Conservation (phyloP, 2,329 filamentous ascomycete genomes). For the Cucurbitaria berberidis region DNA sequence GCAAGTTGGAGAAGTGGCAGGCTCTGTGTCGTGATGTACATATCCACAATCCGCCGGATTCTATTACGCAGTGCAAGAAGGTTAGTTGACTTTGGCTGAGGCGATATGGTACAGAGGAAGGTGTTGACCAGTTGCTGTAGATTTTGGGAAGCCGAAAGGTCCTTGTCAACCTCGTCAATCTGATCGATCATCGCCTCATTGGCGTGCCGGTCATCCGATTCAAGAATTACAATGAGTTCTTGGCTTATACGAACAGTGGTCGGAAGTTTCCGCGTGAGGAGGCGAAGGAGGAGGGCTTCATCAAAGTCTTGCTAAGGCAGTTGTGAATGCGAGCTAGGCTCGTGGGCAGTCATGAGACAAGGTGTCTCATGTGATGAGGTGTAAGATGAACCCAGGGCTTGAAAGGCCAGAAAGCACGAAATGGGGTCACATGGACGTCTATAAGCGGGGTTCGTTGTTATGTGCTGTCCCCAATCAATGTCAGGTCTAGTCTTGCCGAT, state of each 20-base stretch:
- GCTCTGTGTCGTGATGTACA: slow-evolving; percentile 23
- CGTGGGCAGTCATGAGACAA: not conserved
- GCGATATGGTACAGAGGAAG: not conserved
- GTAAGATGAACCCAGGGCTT: not conserved
- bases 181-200: slow-evolving; percentile 25
- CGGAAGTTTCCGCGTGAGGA: slow-evolving; percentile 6
- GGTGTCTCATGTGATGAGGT: not conserved
- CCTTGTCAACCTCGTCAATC: slow-evolving; percentile 27
- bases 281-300: slow-evolving; percentile 33
- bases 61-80: slow-evolving; percentile 25
- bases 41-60: slow-evolving; percentile 10
- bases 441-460: not conserved
- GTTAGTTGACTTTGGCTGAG: slow-evolving; percentile 2
- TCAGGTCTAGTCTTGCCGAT: too few relatives aligned
- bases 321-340: not conserved
- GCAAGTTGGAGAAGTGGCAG: slow-evolving; percentile 25
- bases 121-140: not conserved
- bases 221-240: slow-evolving; percentile 11
- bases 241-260: slow-evolving; percentile 11
- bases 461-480: too few relatives aligned
- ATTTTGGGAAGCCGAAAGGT: slow-evolving; percentile 16
- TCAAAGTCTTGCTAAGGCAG: slow-evolving; percentile 24
- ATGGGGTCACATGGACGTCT: not conserved
- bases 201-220: slow-evolving; percentile 20
- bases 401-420: not conserved